These are phyloP conservation scores for Kazachstania sp. DNA, from an alignment of 1,139 yeast species.

Conservation along the genomic window DNA sequence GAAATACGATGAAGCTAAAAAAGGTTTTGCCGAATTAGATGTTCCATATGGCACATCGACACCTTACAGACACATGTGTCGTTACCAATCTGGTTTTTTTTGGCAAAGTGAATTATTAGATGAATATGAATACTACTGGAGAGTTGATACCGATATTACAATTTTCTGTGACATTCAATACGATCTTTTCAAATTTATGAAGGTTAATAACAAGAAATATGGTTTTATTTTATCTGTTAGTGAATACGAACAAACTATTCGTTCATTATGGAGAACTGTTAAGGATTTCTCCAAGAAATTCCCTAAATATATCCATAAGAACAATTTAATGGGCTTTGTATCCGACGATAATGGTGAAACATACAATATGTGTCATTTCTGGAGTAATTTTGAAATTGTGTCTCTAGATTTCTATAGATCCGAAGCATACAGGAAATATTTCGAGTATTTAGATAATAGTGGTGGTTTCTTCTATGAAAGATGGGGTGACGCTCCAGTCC, in stretches of 20 bases:
- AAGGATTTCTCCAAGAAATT: slow-evolving; percentile 54
- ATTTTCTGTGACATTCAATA: slow-evolving; percentile 74
- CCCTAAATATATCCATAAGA: slow-evolving; percentile 56
- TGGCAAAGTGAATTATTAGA: slow-evolving; percentile 65
- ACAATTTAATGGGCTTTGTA: slow-evolving; percentile 66
- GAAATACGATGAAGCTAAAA: slow-evolving; percentile 44
- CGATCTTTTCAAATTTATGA: slow-evolving; percentile 76
- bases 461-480: slow-evolving; percentile 90
- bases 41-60: slow-evolving; percentile 57
- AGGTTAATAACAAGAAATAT: slow-evolving; percentile 61
- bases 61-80: slow-evolving; percentile 80
- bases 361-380: slow-evolving; percentile 76
- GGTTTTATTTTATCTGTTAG: slow-evolving; percentile 77
- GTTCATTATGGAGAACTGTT: slow-evolving; percentile 74
- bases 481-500: slow-evolving; percentile 94
- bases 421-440: slow-evolving; percentile 59
- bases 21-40: slow-evolving; percentile 38
- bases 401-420: slow-evolving; percentile 66
- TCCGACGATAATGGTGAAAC: slow-evolving; percentile 58
- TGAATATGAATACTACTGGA: slow-evolving; percentile 83
- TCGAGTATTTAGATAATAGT: slow-evolving; percentile 60
- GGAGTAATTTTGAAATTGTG: slow-evolving; percentile 84
- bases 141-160: slow-evolving; percentile 83
- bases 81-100: slow-evolving; percentile 86
- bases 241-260: slow-evolving; percentile 73